Percentiles rank a stretch among this genome's conserved stretches.
Conservation (phyloP, 2,329 filamentous ascomycete genomes). For the Epichloe typhina region DNA sequence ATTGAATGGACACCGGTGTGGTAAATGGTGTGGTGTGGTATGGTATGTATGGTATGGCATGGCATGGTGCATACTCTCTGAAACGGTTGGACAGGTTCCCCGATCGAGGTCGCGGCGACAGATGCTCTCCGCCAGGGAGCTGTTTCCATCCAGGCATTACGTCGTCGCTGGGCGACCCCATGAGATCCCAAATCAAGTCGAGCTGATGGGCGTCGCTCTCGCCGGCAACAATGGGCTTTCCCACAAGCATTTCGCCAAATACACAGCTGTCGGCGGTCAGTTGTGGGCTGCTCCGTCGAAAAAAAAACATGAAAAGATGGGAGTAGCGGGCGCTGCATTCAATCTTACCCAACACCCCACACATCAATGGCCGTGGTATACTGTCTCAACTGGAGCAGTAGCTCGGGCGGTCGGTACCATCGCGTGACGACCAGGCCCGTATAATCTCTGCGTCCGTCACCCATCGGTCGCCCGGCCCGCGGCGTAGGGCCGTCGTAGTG, state of each 20-base stretch:
- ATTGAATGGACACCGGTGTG: neutral
- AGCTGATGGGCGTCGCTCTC: constrained; percentile 83
- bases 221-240: constrained; percentile 83
- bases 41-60: neutral
- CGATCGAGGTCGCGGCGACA: constrained; percentile 48
- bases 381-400: constrained; percentile 71
- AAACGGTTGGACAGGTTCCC: constrained; percentile 63
- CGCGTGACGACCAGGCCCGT: constrained; percentile 93
- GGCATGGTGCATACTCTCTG: constrained; percentile 40
- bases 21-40: neutral
- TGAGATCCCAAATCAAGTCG: constrained; percentile 84
- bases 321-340: too few species aligned
- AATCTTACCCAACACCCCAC: constrained; percentile 83
- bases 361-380: constrained; percentile 98
- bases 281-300: neutral
- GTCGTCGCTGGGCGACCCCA: constrained; percentile 78
- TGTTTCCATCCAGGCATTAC: constrained; percentile 85
- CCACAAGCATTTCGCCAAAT: constrained; percentile 93
- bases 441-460: constrained; percentile 79
- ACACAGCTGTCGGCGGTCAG: constrained; percentile 57
- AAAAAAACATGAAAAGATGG: neutral
- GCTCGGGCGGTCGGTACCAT: constrained; percentile 93
- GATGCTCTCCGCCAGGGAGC: constrained; percentile 67
- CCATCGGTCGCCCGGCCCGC: constrained; percentile 62
- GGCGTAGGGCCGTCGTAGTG: constrained; percentile 83